A percentile compares a stretch with the other conserved stretches of the same genome.
These are phyloP conservation scores for Boletus subluridellus DNA, from an alignment of 1,284 basidiomycete species.

Conservation along the genomic window DNA sequence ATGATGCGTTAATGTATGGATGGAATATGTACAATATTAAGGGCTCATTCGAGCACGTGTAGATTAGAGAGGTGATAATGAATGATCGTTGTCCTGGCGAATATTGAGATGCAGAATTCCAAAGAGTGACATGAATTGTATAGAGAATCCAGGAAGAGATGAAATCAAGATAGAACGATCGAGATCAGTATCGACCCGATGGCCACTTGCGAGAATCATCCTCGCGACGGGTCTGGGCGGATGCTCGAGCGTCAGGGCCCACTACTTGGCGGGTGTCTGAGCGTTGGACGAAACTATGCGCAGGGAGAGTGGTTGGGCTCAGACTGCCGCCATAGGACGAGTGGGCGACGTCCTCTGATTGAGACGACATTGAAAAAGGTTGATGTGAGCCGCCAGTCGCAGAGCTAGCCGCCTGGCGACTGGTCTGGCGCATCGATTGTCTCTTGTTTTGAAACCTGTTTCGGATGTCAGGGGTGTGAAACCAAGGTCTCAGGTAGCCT, in stretches of 20 bases:
- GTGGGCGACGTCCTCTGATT: constrained; percentile 35
- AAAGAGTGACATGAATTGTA: constrained; percentile 37
- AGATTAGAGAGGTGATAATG: constrained; percentile 36
- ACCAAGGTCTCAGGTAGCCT: constrained; percentile 25
- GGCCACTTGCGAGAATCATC: constrained; percentile 48
- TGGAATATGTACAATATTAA: constrained; percentile 39
- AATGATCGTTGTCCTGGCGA: constrained; percentile 38
- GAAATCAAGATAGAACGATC: constrained; percentile 39
- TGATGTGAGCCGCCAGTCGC: constrained; percentile 46
- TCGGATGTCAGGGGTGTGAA: constrained; percentile 21
- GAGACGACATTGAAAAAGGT: constrained; percentile 46
- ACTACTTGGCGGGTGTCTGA: constrained; percentile 38
- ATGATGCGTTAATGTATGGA: constrained; percentile 35
- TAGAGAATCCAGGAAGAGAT: constrained; percentile 36
- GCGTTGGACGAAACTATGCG: constrained; percentile 38
- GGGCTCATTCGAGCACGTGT: constrained; percentile 32
- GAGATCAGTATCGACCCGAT: constrained; percentile 45
- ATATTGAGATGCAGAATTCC: constrained; percentile 35
- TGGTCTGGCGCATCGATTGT: constrained; percentile 73
- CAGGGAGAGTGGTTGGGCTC: constrained; percentile 36
- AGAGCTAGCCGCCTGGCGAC: constrained; percentile 54
- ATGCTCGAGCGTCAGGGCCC: constrained; percentile 33
- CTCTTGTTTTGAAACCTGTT: constrained; percentile 82
- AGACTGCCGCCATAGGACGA: constrained; percentile 35
- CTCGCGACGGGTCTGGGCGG: constrained; percentile 36